Evolutionary conservation across 1,139 yeast species (phyloP).

Genomic region (Diutina scorzettiae): DNA sequence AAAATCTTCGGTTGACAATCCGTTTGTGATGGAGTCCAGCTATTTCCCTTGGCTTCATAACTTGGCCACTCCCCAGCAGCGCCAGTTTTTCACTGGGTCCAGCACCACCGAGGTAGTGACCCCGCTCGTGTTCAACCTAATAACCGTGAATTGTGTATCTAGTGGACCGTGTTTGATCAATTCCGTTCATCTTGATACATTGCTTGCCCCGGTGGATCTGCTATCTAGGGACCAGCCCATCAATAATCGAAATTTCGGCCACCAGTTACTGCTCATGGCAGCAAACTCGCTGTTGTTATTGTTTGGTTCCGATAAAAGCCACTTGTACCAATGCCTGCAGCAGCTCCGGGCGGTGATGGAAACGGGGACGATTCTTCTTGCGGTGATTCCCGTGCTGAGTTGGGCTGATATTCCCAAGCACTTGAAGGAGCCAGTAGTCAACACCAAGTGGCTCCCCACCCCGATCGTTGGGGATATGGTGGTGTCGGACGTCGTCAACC

Average conservation of each 20-base stretch:
- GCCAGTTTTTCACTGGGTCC: neutral
- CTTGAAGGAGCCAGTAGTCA: neutral
- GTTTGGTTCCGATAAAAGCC: neutral
- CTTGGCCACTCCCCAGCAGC: neutral
- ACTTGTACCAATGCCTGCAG: neutral
- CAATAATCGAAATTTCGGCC: conserved; percentile 2
- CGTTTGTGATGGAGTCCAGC: neutral
- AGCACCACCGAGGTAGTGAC: neutral
- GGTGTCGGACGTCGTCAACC: no score
- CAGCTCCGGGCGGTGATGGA: neutral
- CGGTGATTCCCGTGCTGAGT: neutral
- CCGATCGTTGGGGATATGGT: no score
- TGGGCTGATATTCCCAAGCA: neutral
- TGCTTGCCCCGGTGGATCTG: neutral
- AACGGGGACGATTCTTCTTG: neutral
- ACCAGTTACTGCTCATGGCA: neutral
- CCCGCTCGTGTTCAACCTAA: neutral
- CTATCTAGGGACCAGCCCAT: neutral
- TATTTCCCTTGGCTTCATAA: conserved; percentile 5
- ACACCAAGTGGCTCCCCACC: neutral
- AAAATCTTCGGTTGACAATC: neutral
- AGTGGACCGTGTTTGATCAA: neutral
- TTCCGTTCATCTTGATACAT: neutral
- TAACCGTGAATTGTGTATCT: neutral
- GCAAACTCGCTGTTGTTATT: neutral